Evolutionary conservation across 164 flowering plant genomes (phyloP).

Genomic region (Amborella trichopoda): DNA sequence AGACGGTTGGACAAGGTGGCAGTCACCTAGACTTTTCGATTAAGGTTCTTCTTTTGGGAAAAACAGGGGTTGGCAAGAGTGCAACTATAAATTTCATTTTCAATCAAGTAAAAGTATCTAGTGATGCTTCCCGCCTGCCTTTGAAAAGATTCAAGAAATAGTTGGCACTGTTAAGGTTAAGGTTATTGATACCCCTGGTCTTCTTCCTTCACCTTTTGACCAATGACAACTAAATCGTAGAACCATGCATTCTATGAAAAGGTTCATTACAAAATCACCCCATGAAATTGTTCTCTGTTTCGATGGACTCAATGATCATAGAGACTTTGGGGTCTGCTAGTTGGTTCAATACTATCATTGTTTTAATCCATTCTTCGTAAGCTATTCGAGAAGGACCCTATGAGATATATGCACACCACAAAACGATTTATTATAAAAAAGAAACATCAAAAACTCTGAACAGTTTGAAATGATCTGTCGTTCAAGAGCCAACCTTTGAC

Average conservation of each 20-base stretch:
- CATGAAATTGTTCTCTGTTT: constrained; percentile 87
- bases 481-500: too few relatives aligned
- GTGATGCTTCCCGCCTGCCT: constrained; percentile 80
- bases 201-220: constrained; percentile 46
- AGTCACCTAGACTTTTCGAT: constrained; percentile 63
- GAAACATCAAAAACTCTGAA: too few relatives aligned
- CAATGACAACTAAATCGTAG: constrained; percentile 51
- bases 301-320: constrained; percentile 80
- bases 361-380: constrained; percentile 84
- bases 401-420: too few relatives aligned
- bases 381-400: constrained; percentile 66
- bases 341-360: constrained; percentile 91
- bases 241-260: constrained; percentile 59
- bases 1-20: constrained; percentile 32
- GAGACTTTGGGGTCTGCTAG: constrained; percentile 73
- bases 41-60: constrained; percentile 74
- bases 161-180: constrained; percentile 51
- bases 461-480: too few relatives aligned
- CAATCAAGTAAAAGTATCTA: constrained; percentile 41
- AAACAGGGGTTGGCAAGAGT: constrained; percentile 96
- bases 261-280: constrained; percentile 42
- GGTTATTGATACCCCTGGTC: constrained; percentile 90
- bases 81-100: constrained; percentile 91
- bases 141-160: too few relatives aligned
- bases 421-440: too few relatives aligned